Base-by-base conservation (phyloP, 768 basidiomycete species). In the Leucosporidium yakuticum region DNA sequence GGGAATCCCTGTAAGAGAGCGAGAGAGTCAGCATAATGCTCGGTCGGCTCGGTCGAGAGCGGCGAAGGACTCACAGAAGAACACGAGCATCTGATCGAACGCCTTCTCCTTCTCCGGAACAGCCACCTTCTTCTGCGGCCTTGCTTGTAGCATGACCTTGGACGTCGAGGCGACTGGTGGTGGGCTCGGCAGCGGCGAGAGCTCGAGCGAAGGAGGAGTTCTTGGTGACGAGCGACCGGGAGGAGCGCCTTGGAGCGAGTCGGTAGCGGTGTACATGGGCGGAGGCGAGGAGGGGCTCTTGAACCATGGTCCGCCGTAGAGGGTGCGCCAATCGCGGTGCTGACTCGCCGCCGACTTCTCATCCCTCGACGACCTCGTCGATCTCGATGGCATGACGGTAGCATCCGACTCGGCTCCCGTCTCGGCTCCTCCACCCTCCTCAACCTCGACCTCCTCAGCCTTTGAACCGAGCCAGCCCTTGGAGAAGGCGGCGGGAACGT, bases 1-100 rank as follows among this genome's bases (percentile, higher is more conserved):
- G 63, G 25, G 60, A 56, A 51, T 57, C 56, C 23, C 19, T 39
- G 31, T 4, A 23, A 20, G 58, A 0, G 51, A 44, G 50, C 0
- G 25, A 53, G 29, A 27, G 20, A 25, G 58, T 51, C 51, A 66
- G 64, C 55, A 44, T 64, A 17, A 7, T 44, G 39, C 39, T 44
- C 39, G n/a, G 3, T 44, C 39, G 39, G 14, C 14, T 44, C 39
- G 39, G 39, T 44, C 39, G 39, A 44, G 2, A 8, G 39, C 39
- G 34, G 27, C 79, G 72, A 36, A 79, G 74, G 2, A 44, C 39
- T 44, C 64, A 79, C 79, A 80, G 73, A 80, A 80, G 58, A 79
- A 71, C 67, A 76, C 77, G 19, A 80, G 69, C 80, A 80, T 80
- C 44, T 72, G 65, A 62, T 80, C 80, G 21, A 14, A 53, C 31